Evolutionary conservation across 345 rosid species (phyloP), one percentile per base, ranked within the genome.

Genomic region (Firmiana major): DNA sequence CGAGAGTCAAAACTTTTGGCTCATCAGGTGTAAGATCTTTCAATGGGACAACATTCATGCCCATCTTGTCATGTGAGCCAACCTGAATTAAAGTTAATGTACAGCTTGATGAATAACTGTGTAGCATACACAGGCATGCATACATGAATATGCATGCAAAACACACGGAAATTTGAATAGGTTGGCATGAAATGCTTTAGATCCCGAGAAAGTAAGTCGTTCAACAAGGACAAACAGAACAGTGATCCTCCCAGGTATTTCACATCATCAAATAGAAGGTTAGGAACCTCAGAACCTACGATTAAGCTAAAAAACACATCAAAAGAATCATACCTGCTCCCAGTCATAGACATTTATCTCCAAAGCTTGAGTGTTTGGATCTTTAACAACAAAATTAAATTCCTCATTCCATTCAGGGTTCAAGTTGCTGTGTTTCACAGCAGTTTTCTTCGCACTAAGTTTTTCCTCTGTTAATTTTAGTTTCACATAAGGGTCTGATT

Each of bases 401-500:
- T 94, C 97, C 80, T 94, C 97, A 75, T 96, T 87, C 99, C 99
- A 96, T 74, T 92, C 98, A n/a, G 98, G 99, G 75, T 94, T 96
- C 75, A 94, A 78, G 82, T 94, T 96, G 77, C 84, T 87, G 84
- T 84, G 94, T 84, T 90, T 92, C 73, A 96, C 99, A 9, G 84
- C 81, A 12, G 97, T 91, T 83, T 92, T 92, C 81, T 96, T 93
- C 6, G 86, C 73, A 55, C 88, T 81, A 54, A 92, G 84, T 73
- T 88, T 91, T 85, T 93, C 99, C 49, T 92, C 98, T 11, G 92
- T 77, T 80, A 96, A 83, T 85, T 86, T 96, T 81, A 94, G 11
- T 80, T 92, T 91, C 79, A 93, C 97, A 64, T 93, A 96, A 79
- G 99, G 97, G 76, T 96, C 99, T 71, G 99, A 87, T 82, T 89